Conservation (phyloP, 495 filamentous ascomycete genomes). For the Stereocaulon alpinum region DNA sequence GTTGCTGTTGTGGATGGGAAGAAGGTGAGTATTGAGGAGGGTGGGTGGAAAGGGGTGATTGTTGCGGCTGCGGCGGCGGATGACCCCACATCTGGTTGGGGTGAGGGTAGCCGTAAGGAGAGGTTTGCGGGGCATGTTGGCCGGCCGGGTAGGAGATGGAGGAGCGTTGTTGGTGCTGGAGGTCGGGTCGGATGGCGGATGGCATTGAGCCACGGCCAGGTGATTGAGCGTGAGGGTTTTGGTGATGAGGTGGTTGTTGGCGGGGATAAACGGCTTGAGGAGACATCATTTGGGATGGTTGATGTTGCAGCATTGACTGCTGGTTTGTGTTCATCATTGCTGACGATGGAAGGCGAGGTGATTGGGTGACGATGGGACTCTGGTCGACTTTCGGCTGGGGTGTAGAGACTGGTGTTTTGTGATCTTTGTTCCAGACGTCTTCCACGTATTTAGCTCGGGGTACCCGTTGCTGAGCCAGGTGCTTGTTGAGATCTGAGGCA, state of each 20-base stretch:
- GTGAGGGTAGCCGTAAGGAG: slow-evolving; percentile 40
- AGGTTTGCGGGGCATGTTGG: slow-evolving; percentile 29
- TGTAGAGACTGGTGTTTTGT: slow-evolving; percentile 55
- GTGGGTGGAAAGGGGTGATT: slow-evolving; percentile 37
- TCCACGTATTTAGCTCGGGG: slow-evolving; percentile 67
- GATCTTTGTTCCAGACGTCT: slow-evolving; percentile 65
- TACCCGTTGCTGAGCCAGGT: slow-evolving; percentile 60
- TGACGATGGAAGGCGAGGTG: slow-evolving; percentile 32
- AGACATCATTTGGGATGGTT: slow-evolving; percentile 34
- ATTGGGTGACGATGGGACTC: slow-evolving; percentile 38
- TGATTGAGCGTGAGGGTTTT: slow-evolving; percentile 34
- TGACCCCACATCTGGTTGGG: slow-evolving; percentile 41
- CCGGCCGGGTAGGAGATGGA: slow-evolving; percentile 33
- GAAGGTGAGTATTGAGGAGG: slow-evolving; percentile 42
- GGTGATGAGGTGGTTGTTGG: slow-evolving; percentile 28
- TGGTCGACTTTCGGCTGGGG: slow-evolving; percentile 39
- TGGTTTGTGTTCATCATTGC: slow-evolving; percentile 34
- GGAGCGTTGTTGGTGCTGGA: slow-evolving; percentile 35
- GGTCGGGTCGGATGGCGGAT: slow-evolving; percentile 34
- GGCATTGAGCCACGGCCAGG: slow-evolving; percentile 34
- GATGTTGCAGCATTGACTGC: slow-evolving; percentile 32
- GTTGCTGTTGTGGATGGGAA: slow-evolving; percentile 32
- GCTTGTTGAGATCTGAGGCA: slow-evolving; percentile 82
- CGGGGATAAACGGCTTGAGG: slow-evolving; percentile 24
- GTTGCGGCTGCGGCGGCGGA: slow-evolving; percentile 44